Evolutionary conservation across 2,329 filamentous ascomycete species (phyloP).

Genomic region (Colletotrichum sp.): DNA sequence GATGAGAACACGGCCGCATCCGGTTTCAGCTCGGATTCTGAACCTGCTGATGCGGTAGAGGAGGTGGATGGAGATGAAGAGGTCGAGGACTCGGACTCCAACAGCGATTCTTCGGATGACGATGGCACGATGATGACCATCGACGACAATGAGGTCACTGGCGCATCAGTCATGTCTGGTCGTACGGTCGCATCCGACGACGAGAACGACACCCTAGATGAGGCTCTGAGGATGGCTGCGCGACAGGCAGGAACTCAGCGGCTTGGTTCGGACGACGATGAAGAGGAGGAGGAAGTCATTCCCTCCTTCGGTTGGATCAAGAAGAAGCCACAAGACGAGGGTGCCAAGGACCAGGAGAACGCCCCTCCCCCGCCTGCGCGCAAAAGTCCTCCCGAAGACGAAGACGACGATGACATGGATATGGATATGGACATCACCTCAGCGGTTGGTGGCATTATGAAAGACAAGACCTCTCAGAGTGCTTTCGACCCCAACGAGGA

Average conservation of each 20-base stretch:
- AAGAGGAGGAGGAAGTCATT: conserved; percentile 72
- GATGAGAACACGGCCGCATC: conserved; percentile 74
- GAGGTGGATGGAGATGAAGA: conserved; percentile 61
- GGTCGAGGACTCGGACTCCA: conserved; percentile 42
- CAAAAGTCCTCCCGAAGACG: background rate
- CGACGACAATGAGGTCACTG: conserved; percentile 78
- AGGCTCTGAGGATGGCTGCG: conserved; percentile 77
- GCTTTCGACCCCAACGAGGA: conserved; percentile 61
- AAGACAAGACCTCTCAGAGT: conserved; percentile 42
- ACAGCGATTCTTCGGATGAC: conserved; percentile 67
- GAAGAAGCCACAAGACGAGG: conserved; percentile 47
- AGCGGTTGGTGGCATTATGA: conserved; percentile 59
- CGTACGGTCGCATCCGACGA: conserved; percentile 57
- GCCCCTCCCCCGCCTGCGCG: conserved; percentile 24
- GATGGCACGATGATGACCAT: conserved; percentile 84
- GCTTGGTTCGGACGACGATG: conserved; percentile 51
- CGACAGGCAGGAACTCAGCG: conserved; percentile 76
- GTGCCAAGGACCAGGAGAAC: conserved; percentile 51
- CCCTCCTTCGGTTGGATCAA: conserved; percentile 79
- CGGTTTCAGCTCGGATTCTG: conserved; percentile 74
- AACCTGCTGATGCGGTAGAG: conserved; percentile 58
- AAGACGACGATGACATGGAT: conserved; percentile 44
- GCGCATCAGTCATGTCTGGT: conserved; percentile 68
- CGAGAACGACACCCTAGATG: conserved; percentile 75
- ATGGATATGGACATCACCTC: conserved; percentile 63